Conservation (phyloP, 352 stramenopile genomes). For the Pythium dissimile region DNA sequence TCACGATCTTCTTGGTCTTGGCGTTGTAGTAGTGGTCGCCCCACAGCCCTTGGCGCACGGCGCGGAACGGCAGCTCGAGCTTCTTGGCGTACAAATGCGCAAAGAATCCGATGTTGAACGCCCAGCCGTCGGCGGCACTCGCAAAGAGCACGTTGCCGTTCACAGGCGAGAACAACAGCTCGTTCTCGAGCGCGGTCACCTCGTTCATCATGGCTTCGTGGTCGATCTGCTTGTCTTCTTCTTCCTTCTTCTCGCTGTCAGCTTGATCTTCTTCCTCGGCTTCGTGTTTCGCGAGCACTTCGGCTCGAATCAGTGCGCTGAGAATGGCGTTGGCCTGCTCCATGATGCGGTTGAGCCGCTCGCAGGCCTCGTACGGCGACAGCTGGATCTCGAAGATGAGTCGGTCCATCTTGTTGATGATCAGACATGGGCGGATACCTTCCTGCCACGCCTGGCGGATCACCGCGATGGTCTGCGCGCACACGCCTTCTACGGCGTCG, state of each 20-base stretch:
- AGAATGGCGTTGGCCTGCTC: constrained; percentile 88
- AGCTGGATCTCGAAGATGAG: constrained; percentile 93
- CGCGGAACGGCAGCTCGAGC: constrained; percentile 53
- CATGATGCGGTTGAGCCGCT: constrained; percentile 90
- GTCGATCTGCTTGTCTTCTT: constrained; percentile 8
- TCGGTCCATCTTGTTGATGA: constrained; percentile 98
- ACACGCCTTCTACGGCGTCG: constrained; percentile 95
- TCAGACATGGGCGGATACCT: constrained; percentile 91
- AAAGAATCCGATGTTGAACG: constrained; percentile 87
- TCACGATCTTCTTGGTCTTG: constrained; percentile 90
- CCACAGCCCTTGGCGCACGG: constrained; percentile 85
- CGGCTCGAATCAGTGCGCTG: constrained; percentile 76
- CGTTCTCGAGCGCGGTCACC: constrained; percentile 59
- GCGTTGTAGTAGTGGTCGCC: constrained; percentile 90
- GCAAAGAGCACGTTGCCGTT: constrained; percentile 94
- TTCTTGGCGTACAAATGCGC: constrained; percentile 72
- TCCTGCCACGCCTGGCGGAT: constrained; percentile 93
- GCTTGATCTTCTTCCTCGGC: constrained; percentile 25
- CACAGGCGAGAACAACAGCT: constrained; percentile 80
- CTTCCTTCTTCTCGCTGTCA: constrained; percentile 14
- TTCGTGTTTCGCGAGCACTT: constrained; percentile 74
- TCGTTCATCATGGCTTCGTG: constrained; percentile 55
- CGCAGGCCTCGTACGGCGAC: constrained; percentile 89
- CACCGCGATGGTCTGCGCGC: constrained; percentile 93
- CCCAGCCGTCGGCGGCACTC: constrained; percentile 90